These are phyloP conservation scores for Pythium oligandrum DNA, from an alignment of 352 stramenopile species.

Conservation along the genomic window DNA sequence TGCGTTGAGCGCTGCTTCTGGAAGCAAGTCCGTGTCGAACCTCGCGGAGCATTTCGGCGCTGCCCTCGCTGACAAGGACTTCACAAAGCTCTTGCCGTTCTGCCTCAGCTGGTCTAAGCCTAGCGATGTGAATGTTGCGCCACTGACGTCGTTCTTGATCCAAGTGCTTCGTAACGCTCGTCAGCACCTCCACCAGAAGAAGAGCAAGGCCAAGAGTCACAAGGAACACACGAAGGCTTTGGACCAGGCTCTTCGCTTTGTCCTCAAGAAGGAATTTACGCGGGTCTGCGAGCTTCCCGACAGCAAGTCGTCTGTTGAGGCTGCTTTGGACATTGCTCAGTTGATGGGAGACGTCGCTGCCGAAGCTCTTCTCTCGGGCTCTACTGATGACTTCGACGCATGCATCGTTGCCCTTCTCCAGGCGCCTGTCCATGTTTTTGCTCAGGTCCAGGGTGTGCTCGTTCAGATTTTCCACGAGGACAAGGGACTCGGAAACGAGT, in stretches of 20 bases:
- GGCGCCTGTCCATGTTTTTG: slow-evolving; percentile 56
- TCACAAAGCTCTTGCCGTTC: slow-evolving; percentile 41
- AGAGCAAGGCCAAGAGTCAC: slow-evolving; percentile 29
- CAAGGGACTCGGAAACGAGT: slow-evolving; percentile 30
- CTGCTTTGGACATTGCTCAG: slow-evolving; percentile 33
- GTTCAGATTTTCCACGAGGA: slow-evolving; percentile 45
- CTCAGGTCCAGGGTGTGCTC: slow-evolving; percentile 49
- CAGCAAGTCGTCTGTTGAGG: slow-evolving; percentile 13
- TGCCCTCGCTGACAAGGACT: slow-evolving; percentile 30
- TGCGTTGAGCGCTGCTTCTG: slow-evolving; percentile 12
- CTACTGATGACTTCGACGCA: slow-evolving; percentile 51
- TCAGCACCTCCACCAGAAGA: slow-evolving; percentile 20
- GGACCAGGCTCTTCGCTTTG: slow-evolving; percentile 43
- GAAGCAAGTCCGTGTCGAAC: slow-evolving; percentile 9
- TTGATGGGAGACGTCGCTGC: slow-evolving; percentile 42
- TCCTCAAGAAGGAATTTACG: slow-evolving; percentile 69
- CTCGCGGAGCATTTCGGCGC: slow-evolving; percentile 38
- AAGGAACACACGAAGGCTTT: slow-evolving; percentile 36
- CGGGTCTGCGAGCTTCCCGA: slow-evolving; percentile 24
- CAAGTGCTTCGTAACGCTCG: slow-evolving; percentile 47
- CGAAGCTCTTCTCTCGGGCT: slow-evolving; percentile 28
- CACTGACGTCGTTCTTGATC: slow-evolving; percentile 58
- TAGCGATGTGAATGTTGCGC: slow-evolving; percentile 36
- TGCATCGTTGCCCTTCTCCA: slow-evolving; percentile 62
- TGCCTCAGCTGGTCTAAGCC: slow-evolving; percentile 56